Conservation (phyloP, 2,329 filamentous ascomycete genomes). For the Apiospora malaysiana region DNA sequence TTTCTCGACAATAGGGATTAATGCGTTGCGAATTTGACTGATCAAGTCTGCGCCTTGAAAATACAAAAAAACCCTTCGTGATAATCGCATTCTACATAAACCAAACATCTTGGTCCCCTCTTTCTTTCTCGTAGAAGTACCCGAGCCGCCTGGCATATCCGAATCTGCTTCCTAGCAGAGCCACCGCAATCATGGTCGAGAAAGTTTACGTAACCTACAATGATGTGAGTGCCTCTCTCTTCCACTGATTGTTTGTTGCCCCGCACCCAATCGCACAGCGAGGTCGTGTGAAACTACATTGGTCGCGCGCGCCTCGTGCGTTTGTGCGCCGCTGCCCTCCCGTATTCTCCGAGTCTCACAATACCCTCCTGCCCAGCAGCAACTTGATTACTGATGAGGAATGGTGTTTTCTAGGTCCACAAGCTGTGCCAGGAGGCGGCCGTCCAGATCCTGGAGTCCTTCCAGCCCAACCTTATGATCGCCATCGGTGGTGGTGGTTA, state of each 20-base stretch:
- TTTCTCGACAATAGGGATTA: constrained; percentile 3
- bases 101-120: not conserved
- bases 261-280: constrained; percentile 18
- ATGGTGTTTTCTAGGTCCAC: constrained; percentile 72
- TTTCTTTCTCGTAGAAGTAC: not conserved
- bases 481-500: constrained; percentile 98
- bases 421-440: constrained; percentile 93
- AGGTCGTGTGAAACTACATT: constrained; percentile 2
- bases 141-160: constrained; percentile 3
- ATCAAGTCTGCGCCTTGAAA: not conserved
- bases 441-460: constrained; percentile 78
- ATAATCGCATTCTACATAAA: not conserved
- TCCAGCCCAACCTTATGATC: constrained; percentile 96
- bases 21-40: constrained; percentile 13
- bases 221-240: constrained; percentile 64
- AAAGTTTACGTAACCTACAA: constrained; percentile 94
- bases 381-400: not conserved
- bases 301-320: constrained; percentile 12
- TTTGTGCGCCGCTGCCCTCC: not conserved
- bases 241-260: constrained; percentile 24
- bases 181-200: constrained; percentile 69
- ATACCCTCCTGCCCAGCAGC: not conserved
- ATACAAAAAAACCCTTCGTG: not conserved
- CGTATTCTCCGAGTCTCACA: not conserved
- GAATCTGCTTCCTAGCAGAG: not conserved